Evolutionary conservation across 306 rosid genomes (phyloP).

Genomic region (Senna siamea): DNA sequence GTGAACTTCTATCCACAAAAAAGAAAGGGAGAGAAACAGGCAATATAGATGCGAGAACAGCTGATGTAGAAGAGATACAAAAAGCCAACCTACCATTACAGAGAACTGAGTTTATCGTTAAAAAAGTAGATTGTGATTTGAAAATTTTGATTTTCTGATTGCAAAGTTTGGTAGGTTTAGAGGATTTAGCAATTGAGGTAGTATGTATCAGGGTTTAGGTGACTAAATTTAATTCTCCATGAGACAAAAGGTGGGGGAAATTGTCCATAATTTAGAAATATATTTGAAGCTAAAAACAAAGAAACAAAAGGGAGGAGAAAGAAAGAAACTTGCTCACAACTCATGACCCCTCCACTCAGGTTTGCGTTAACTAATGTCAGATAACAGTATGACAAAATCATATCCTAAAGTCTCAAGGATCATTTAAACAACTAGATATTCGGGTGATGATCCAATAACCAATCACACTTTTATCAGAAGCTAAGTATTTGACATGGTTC

Average conservation of each 20-base stretch:
- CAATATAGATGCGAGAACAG: constrained; percentile 25
- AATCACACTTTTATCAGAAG: not conserved
- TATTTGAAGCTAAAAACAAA: constrained; percentile 1
- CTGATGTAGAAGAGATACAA: constrained; percentile 17
- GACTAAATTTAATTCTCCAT: constrained; percentile 22
- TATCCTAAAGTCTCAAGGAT: not conserved
- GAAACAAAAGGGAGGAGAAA: constrained; percentile 18
- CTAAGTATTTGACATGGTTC: not conserved
- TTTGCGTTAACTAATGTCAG: not conserved
- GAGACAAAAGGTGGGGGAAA: constrained; percentile 6
- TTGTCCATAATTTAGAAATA: no score
- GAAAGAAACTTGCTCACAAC: constrained; percentile 25
- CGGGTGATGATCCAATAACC: not conserved
- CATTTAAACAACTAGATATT: not conserved
- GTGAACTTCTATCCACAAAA: not conserved
- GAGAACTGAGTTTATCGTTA: not conserved
- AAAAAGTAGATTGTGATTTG: not conserved
- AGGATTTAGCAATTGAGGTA: constrained; percentile 11
- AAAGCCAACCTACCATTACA: constrained; percentile 27
- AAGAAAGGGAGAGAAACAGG: not conserved
- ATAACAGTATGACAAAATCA: not conserved
- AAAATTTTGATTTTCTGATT: constrained; percentile 8
- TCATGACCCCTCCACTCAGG: not conserved
- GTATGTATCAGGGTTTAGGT: constrained; percentile 6
- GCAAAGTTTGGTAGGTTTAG: not conserved